Evolutionary conservation across 345 rosid species (phyloP).

Genomic region (Lepidium didymum): DNA sequence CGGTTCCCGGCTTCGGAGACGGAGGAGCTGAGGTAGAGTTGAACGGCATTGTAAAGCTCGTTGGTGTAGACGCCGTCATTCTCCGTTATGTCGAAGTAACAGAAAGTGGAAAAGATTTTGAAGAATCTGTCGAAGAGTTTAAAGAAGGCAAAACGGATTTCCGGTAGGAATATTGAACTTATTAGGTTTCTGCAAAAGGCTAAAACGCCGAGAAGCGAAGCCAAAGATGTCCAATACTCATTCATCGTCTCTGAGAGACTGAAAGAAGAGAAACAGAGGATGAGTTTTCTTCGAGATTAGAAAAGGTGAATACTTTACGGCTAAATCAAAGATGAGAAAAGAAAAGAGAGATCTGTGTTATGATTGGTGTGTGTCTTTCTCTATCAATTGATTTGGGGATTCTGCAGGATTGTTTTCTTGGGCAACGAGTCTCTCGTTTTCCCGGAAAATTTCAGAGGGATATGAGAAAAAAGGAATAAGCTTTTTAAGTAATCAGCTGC

Average conservation of each 20-base stretch:
- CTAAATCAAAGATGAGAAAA: not conserved
- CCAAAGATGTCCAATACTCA: constrained; percentile 15
- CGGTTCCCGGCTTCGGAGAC: constrained; percentile 35
- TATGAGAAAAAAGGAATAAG: not conserved
- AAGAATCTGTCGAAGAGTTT: constrained; percentile 4
- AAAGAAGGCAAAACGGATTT: constrained; percentile 5
- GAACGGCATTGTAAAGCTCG: constrained; percentile 93
- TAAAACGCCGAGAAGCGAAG: constrained; percentile 23
- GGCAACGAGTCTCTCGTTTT: not conserved
- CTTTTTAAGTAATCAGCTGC: not conserved
- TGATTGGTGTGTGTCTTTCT: not conserved
- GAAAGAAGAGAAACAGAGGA: not conserved
- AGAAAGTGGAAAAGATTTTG: constrained; percentile 31
- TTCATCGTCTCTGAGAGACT: not conserved
- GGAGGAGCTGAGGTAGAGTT: constrained; percentile 69
- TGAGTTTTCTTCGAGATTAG: not conserved
- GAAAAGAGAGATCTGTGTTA: not conserved
- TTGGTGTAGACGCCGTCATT: constrained; percentile 93
- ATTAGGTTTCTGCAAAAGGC: constrained; percentile 14
- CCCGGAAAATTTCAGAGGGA: not conserved
- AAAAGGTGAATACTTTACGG: constrained; percentile 11
- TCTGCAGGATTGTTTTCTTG: constrained; percentile 2
- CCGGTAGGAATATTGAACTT: constrained; percentile 15
- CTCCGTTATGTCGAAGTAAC: constrained; percentile 85
- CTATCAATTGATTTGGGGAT: constrained; percentile 7